Base-by-base conservation (phyloP, 1,139 yeast species). In the Taphrina pruni region DNA sequence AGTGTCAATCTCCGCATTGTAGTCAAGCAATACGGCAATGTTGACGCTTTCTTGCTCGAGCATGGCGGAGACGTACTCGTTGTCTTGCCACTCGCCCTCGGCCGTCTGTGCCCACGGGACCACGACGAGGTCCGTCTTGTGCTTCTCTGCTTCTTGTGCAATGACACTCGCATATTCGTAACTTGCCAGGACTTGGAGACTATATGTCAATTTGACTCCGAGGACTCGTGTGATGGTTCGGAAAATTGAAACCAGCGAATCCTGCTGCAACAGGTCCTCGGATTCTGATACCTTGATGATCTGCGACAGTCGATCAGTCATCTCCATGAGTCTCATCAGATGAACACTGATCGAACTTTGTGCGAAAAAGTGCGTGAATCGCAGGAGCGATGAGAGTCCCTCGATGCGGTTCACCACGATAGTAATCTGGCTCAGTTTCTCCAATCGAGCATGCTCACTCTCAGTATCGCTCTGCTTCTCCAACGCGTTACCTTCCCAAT, bases 401-500 rank as follows among this genome's bases (percentile, higher is more conserved):
- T 71, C 72, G 21, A 70, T 35, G 21, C 72, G 71, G 17, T 52
- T 61, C 38, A 65, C 60, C 36, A 70, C 71, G 9, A 70, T 51
- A 11, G 69, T 38, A 35, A 55, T 38, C 39, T 56, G 66, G 8
- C 39, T 54, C 35, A 64, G 43, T n/a, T 17, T n/a, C 20, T 46
- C 32, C 12, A 12, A 32, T 32, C 17, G 21, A 41, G 61, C 46
- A 32, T n/a, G 38, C 38, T 55, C 56, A 20, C 41, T 21, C n/a
- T 17, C 60, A 20, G 52, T 39, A 21, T 35, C 61, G 11, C 39
- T 54, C 36, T 50, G 26, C 39, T 21, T 39, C 3, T 54, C 48
- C 56, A 56, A 38, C 21, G 51, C 48, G 39, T 51, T 26, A 46
- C 55, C 57, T 66, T 80, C 83, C 82, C 83, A 80, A 64, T 78